Evolutionary conservation across 371 early-diverging fungal genomes (phyloP), one percentile per base, ranked within the genome.

Genomic region (Lichtheimia corymbifera): DNA sequence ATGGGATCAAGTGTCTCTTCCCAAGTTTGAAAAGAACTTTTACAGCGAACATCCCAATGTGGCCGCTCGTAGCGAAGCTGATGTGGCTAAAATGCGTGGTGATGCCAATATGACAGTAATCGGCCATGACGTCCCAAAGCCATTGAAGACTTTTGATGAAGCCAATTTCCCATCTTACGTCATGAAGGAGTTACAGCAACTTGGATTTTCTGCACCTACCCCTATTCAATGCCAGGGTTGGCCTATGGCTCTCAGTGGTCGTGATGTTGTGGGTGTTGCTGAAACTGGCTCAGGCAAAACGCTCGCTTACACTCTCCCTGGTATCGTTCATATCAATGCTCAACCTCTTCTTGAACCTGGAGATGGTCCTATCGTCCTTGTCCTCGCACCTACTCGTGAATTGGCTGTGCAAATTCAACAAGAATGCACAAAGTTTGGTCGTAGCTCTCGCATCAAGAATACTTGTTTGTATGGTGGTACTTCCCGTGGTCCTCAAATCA

Each of bases 271-370:
- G 30, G 97, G 96, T 64, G 91, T 99, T 64, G 99, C 99, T 15
- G 92, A 95, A 68, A 99, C 99, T 20, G 99, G 99, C 62, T 96
- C 96, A 49, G 99, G 99, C 40, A 99, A 99, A 76, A 99, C 99
- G 3, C 80, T 99, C 7, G 94, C 97, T 4, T 99, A 97, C 79
- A 87, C 92, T 50, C 80, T 99, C 20, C 99, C 99, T 42, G 94
- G 97, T 20, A 93, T 99, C 59, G 94, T 98, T 24, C 99, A 99
- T 77, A 99, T 99, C 72, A 96, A 93, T 69, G 98, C 97, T 5
- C 99, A 99, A 73, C 92, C 96, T 17, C 85, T 92, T 60, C 82
- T 99, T 20, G 84, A 94, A 68, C 92, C 88, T 54, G 98, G 97
- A 41, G 99, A 99, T 83, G 99, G 99, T 15, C 99, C 99, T 9